Percentiles rank a stretch among this genome's conserved stretches.
Conservation (phyloP, 2,329 filamentous ascomycete species). For the Akanthomyces lecanii region DNA sequence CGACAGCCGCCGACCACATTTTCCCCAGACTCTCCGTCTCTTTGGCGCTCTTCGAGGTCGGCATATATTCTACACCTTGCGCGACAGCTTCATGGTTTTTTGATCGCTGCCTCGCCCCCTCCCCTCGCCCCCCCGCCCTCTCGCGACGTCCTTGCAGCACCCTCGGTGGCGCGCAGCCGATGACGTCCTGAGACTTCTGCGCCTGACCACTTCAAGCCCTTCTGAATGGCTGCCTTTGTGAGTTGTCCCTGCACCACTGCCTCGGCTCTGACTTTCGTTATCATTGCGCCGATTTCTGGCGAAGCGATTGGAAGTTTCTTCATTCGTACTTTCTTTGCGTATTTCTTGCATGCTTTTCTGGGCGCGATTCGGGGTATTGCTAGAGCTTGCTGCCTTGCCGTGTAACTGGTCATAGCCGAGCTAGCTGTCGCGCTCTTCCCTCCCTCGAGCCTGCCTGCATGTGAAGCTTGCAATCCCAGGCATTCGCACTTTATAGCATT, state of each 20-base stretch:
- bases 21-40: conserved; percentile 12
- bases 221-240: conserved; percentile 18
- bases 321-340: background rate
- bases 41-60: background rate
- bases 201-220: conserved; percentile 14
- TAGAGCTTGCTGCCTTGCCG: background rate
- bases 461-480: background rate
- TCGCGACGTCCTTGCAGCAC: background rate
- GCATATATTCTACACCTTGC: background rate
- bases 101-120: background rate
- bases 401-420: conserved; percentile 1
- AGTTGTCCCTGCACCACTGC: conserved; percentile 8
- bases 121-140: background rate
- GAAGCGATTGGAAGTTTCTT: background rate
- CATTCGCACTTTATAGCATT: background rate
- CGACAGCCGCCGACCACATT: background rate
- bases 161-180: conserved; percentile 12
- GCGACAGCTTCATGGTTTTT: conserved; percentile 10
- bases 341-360: background rate
- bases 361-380: background rate
- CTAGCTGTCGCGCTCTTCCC: background rate
- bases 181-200: conserved; percentile 16
- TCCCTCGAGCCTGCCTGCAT: background rate
- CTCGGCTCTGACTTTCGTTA: background rate
- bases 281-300: background rate